Evolutionary conservation across 192 early-diverging fungal genomes (phyloP).

Genomic region (Martensiomyces pterosporus): DNA sequence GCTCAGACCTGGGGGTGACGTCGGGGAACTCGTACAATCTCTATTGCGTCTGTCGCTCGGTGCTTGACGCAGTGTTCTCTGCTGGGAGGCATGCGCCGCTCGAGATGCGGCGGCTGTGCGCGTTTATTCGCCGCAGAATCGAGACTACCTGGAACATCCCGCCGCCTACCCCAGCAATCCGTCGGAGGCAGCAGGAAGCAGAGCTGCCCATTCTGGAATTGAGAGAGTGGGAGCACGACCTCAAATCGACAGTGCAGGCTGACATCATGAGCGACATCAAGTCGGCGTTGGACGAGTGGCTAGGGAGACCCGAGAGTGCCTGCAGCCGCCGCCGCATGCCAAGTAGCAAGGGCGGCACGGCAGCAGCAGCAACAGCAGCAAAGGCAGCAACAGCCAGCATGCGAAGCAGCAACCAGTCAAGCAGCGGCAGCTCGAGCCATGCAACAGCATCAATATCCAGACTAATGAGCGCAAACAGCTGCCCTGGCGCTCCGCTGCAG

Average conservation of each 20-base stretch:
- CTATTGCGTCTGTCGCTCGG: slow-evolving; percentile 44
- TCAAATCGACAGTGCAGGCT: slow-evolving; percentile 34
- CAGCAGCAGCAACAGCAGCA: neutral
- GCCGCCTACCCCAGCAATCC: slow-evolving; percentile 6
- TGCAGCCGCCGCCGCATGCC: neutral
- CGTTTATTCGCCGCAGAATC: slow-evolving; percentile 40
- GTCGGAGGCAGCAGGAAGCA: slow-evolving; percentile 12
- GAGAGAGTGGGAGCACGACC: slow-evolving; percentile 40
- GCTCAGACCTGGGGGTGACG: slow-evolving; percentile 13
- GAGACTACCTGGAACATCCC: slow-evolving; percentile 33
- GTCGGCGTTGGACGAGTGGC: slow-evolving; percentile 41
- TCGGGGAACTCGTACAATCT: slow-evolving; percentile 46
- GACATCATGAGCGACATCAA: slow-evolving; percentile 43
- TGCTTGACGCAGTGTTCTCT: slow-evolving; percentile 49
- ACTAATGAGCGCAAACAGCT: too few species aligned
- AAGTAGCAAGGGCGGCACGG: neutral
- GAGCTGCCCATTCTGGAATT: slow-evolving; percentile 40
- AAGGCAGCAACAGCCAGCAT: too few species aligned
- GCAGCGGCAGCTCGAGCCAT: too few species aligned
- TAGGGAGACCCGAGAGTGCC: slow-evolving; percentile 20
- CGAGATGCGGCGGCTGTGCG: slow-evolving; percentile 44
- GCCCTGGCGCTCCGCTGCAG: too few species aligned
- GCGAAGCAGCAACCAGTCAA: neutral
- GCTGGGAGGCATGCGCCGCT: slow-evolving; percentile 40
- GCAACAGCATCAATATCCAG: too few species aligned